Percentiles rank a stretch among this genome's conserved stretches.
phyloP scores from a whole-genome alignment of 371 early-diverging fungal species.

The Zopfochytrium polystomum region DNA sequence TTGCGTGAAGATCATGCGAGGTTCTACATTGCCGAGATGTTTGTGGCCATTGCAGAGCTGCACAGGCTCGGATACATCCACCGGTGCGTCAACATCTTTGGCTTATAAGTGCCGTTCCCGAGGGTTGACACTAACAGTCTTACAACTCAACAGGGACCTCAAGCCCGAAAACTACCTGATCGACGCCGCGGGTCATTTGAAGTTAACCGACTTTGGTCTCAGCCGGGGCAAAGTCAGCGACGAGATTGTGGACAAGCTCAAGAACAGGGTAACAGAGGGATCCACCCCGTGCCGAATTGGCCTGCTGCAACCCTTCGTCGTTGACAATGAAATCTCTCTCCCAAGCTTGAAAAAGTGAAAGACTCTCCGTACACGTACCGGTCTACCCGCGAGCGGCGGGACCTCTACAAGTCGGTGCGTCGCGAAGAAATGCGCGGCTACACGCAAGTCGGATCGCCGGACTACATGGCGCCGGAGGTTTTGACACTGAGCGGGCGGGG shows the following conservation, averaged over 20 bases:
- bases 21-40: slow-evolving; percentile 68
- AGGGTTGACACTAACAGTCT: background rate
- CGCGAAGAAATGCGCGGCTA: slow-evolving; percentile 51
- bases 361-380: slow-evolving; percentile 46
- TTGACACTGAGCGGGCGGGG: slow-evolving; percentile 50
- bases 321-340: background rate
- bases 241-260: slow-evolving; percentile 55
- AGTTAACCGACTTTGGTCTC: slow-evolving; percentile 90
- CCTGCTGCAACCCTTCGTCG: background rate
- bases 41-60: slow-evolving; percentile 61
- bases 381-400: slow-evolving; percentile 51
- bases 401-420: slow-evolving; percentile 42
- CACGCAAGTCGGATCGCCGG: slow-evolving; percentile 77
- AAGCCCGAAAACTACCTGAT: slow-evolving; percentile 90
- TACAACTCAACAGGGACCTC: slow-evolving; percentile 57
- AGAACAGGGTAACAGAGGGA: slow-evolving; percentile 41
- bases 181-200: slow-evolving; percentile 68
- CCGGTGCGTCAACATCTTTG: slow-evolving; percentile 28
- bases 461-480: slow-evolving; percentile 79
- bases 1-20: slow-evolving; percentile 60
- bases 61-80: slow-evolving; percentile 69
- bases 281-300: background rate
- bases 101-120: background rate
- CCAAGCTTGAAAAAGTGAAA: slow-evolving; percentile 54
- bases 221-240: slow-evolving; percentile 70